phyloP scores from a whole-genome alignment of 768 basidiomycete species.

The Amylocystis lapponica region DNA sequence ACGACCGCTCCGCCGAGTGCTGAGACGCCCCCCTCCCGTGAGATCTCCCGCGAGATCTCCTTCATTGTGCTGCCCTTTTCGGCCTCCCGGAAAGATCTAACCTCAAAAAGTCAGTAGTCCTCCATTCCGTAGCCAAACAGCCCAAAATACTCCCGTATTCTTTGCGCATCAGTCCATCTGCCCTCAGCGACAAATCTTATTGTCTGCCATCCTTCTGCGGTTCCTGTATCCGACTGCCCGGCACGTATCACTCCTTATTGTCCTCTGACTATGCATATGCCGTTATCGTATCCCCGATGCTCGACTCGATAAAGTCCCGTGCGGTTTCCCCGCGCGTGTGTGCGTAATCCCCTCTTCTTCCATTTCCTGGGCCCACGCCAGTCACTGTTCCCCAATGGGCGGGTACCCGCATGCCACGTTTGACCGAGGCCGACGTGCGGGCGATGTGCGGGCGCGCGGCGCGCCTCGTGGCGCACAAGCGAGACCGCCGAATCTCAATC shows the following conservation, averaged over 20 bases:
- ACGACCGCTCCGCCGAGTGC: constrained; percentile 21
- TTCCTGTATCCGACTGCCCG: constrained; percentile 15
- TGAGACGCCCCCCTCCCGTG: constrained; percentile 10
- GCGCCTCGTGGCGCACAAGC: background rate
- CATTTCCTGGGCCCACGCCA: background rate
- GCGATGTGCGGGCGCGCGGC: too few species aligned
- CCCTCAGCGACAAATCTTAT: constrained; percentile 17
- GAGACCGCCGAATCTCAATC: background rate
- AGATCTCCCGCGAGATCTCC: constrained; percentile 19
- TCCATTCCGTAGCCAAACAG: constrained; percentile 22
- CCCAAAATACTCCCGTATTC: constrained; percentile 15
- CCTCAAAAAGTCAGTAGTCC: constrained; percentile 15
- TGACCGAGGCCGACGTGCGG: background rate
- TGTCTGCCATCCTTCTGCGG: constrained; percentile 15
- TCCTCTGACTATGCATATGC: constrained; percentile 16
- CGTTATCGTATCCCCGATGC: constrained; percentile 17
- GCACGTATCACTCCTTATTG: constrained; percentile 19
- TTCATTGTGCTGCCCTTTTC: constrained; percentile 17
- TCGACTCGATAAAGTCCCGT: constrained; percentile 18
- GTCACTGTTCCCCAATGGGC: background rate
- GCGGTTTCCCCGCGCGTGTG: constrained; percentile 14
- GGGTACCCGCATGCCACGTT: background rate
- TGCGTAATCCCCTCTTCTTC: constrained; percentile 9
- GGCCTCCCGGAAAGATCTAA: constrained; percentile 15
- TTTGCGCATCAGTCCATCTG: constrained; percentile 12